Evolutionary conservation across 2,329 filamentous ascomycete species (phyloP).

Genomic region (Diatrype stigma): DNA sequence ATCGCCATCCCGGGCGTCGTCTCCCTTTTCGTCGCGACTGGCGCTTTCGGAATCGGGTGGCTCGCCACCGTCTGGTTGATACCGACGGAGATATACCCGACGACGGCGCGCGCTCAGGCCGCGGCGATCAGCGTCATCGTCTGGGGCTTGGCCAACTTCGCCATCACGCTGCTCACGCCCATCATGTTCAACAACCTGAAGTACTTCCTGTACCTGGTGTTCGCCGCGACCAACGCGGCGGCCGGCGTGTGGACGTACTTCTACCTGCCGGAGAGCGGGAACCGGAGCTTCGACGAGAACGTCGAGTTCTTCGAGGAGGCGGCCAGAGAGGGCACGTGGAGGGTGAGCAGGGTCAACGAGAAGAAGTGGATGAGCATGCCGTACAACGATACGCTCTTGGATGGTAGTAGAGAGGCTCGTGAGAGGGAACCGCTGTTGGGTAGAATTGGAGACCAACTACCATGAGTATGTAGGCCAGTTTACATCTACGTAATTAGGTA

Average conservation of each 20-base stretch:
- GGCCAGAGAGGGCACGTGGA: slow-evolving; percentile 46
- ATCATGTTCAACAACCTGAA: slow-evolving; percentile 56
- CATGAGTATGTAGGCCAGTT: no score
- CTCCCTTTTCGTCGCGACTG: slow-evolving; percentile 52
- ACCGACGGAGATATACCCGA: slow-evolving; percentile 55
- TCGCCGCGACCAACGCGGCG: slow-evolving; percentile 49
- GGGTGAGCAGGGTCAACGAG: slow-evolving; percentile 46
- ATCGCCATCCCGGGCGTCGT: slow-evolving; percentile 48
- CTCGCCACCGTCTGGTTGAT: slow-evolving; percentile 57
- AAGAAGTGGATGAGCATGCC: slow-evolving; percentile 40
- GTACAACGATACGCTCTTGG: slow-evolving; percentile 2
- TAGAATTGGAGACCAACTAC: background rate
- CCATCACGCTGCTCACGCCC: slow-evolving; percentile 52
- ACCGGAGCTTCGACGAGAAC: slow-evolving; percentile 57
- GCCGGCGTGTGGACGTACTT: slow-evolving; percentile 51
- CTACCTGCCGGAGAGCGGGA: slow-evolving; percentile 50
- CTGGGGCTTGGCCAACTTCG: slow-evolving; percentile 56
- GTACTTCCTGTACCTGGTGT: slow-evolving; percentile 56
- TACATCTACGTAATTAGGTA: no score
- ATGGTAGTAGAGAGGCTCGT: background rate
- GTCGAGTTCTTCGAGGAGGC: slow-evolving; percentile 54
- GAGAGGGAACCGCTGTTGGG: background rate
- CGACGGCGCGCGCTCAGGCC: slow-evolving; percentile 49
- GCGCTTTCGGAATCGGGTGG: slow-evolving; percentile 58
- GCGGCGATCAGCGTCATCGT: slow-evolving; percentile 50